Evolutionary conservation across 192 early-diverging fungal species (phyloP), one percentile per base, ranked within the genome.

Genomic region (Backusella tarrabulga): DNA sequence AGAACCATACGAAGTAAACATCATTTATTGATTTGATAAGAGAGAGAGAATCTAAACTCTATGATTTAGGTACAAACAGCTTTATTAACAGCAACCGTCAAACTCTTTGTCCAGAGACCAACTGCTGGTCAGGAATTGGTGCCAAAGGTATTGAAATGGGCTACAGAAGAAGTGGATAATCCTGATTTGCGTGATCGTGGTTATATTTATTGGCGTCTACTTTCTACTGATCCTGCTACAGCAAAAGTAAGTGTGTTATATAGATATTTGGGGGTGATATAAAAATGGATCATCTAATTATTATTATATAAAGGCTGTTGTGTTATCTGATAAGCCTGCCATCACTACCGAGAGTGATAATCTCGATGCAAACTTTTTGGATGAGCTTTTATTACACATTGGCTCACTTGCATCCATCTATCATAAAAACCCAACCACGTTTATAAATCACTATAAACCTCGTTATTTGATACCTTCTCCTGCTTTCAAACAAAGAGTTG

Each of bases 171-270:
- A 35, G 90, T 92, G 29, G 98, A 97, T 78, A 98, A 98, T 82
- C 98, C 98, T 1, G 98, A 99, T 86, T 87, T 99, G 72, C 91
- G 98, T 69, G 98, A 99, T 84, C 91, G 98, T 56, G 98, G 95
- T 6, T 99, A 95, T 73, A 97, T 99, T 77, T 99, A 99, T 85
- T 99, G 98, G 97, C 87, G 98, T 19, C 83, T 99, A 73, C 84
- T 99, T 21, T 97, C 96, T 12, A 97, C 97, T 0, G 95, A 99
- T 79, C 96, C 96, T 15, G 93, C 92, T 44, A 92, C 93, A 5
- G 93, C 95, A 6, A 97, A 97, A 87, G 84, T 85, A 83, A 42
- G 32, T 32, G 2, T 32, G 32, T 32, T 32, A 32, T 32, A 32
- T 32, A 32, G 32, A 32, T 41, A 15, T 38, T 38, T 14, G 0